These are phyloP conservation scores for Carex scoparia DNA, from an alignment of 176 grass and related monocot genomes.

Conservation along the genomic window DNA sequence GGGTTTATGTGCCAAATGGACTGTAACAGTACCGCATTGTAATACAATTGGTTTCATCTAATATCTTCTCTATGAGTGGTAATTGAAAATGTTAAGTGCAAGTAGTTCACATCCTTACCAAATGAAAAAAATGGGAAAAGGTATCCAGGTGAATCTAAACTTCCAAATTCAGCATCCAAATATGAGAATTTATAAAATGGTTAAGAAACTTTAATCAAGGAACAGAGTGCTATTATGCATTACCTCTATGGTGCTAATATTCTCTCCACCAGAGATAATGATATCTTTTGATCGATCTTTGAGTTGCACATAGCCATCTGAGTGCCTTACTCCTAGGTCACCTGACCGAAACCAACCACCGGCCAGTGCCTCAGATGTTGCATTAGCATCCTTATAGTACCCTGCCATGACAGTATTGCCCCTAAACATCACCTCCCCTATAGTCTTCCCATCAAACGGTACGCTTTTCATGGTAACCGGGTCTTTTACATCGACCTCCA, in stretches of 20 bases:
- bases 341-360: constrained; percentile 67
- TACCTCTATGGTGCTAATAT: constrained; percentile 80
- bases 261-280: constrained; percentile 89
- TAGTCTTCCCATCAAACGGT: constrained; percentile 52
- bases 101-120: neutral
- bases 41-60: neutral
- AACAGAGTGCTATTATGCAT: neutral
- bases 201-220: neutral
- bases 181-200: neutral
- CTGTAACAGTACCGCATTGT: neutral
- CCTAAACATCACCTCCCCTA: constrained; percentile 84
- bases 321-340: constrained; percentile 55
- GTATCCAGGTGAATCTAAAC: neutral
- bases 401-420: constrained; percentile 91
- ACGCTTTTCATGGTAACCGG: constrained; percentile 52
- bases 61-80: neutral
- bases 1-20: neutral
- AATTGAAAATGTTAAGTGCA: neutral
- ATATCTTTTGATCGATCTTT: constrained; percentile 83
- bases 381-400: constrained; percentile 66
- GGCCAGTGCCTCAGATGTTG: constrained; percentile 44
- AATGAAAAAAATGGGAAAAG: neutral
- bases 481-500: constrained; percentile 82
- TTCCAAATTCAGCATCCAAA: neutral
- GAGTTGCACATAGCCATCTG: constrained; percentile 70